Conservation (phyloP, 495 filamentous ascomycete genomes). For the Hypoxylon rickii region DNA sequence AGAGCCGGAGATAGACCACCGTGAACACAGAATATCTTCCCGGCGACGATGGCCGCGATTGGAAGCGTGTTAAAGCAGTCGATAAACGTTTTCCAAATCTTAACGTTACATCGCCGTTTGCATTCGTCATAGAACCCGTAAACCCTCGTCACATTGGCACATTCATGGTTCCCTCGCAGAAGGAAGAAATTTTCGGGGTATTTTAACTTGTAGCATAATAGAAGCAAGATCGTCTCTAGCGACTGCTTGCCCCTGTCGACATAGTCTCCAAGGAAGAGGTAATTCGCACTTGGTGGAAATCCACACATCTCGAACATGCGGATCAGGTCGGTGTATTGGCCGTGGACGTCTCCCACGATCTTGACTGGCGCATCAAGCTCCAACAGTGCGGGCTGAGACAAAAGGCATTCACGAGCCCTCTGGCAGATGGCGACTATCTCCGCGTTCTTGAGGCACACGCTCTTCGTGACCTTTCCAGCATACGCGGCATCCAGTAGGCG, state of each 20-base stretch:
- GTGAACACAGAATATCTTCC: slow-evolving; percentile 99
- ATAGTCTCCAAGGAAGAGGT: slow-evolving; percentile 95
- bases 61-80: slow-evolving; percentile 97
- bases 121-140: slow-evolving; percentile 99
- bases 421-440: slow-evolving; percentile 93
- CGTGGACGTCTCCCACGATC: slow-evolving; percentile 97
- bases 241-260: slow-evolving; percentile 98
- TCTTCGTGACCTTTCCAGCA: slow-evolving; percentile 95
- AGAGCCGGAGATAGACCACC: slow-evolving; percentile 92
- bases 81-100: slow-evolving; percentile 98
- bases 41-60: slow-evolving; percentile 93
- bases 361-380: slow-evolving; percentile 97
- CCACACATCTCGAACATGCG: slow-evolving; percentile 99
- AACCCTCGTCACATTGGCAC: slow-evolving; percentile 96
- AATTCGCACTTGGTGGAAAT: slow-evolving; percentile 92
- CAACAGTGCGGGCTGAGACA: slow-evolving; percentile 88
- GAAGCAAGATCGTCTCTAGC: slow-evolving; percentile 91
- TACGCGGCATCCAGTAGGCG: slow-evolving; percentile 93
- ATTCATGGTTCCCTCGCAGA: slow-evolving; percentile 95
- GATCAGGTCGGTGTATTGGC: slow-evolving; percentile 97
- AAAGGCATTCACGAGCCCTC: slow-evolving; percentile 82
- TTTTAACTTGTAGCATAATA: slow-evolving; percentile 98
- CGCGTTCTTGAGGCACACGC: slow-evolving; percentile 94
- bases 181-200: slow-evolving; percentile 99
- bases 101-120: slow-evolving; percentile 96